Percentiles rank a stretch among this genome's conserved stretches.
Conservation (phyloP, 352 stramenopile genomes). For the Vaucheria bursata region DNA sequence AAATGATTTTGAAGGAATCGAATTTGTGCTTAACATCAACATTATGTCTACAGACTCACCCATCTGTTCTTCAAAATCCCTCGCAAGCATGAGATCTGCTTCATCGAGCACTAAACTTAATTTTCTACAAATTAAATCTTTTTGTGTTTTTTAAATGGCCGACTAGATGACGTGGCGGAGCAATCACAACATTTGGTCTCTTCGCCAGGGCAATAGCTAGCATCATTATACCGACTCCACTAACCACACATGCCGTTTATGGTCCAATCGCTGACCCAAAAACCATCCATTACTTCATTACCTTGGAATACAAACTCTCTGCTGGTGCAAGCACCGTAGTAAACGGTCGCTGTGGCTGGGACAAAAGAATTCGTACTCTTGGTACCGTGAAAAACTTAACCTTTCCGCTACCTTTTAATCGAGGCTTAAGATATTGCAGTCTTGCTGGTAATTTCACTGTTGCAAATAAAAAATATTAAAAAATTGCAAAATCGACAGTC, state of each 20-base stretch:
- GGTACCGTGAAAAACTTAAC: slow-evolving; percentile 86
- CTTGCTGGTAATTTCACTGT: no score
- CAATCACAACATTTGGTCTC: slow-evolving; percentile 89
- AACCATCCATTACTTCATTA: slow-evolving; percentile 83
- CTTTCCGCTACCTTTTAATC: slow-evolving; percentile 84
- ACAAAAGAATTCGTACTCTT: slow-evolving; percentile 76
- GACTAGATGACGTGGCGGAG: slow-evolving; percentile 78
- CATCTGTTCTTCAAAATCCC: slow-evolving; percentile 83
- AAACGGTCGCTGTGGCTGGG: slow-evolving; percentile 75
- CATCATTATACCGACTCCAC: slow-evolving; percentile 88
- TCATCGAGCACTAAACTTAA: slow-evolving; percentile 76
- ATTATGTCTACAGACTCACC: no score
- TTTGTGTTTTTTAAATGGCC: slow-evolving; percentile 93
- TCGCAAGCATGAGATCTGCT: slow-evolving; percentile 85
- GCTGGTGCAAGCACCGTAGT: slow-evolving; percentile 81
- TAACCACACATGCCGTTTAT: slow-evolving; percentile 46
- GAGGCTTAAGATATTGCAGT: no score
- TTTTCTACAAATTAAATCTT: slow-evolving; percentile 76
- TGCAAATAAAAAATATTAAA: no score
- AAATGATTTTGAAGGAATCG: no score
- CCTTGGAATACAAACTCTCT: slow-evolving; percentile 88
- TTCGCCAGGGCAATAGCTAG: slow-evolving; percentile 91
- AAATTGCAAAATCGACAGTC: no score
- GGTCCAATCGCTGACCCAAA: slow-evolving; percentile 74
- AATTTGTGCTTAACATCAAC: no score